These are phyloP conservation scores for Fusarium bulbicola DNA, from an alignment of 2,329 filamentous ascomycete species.

Conservation along the genomic window DNA sequence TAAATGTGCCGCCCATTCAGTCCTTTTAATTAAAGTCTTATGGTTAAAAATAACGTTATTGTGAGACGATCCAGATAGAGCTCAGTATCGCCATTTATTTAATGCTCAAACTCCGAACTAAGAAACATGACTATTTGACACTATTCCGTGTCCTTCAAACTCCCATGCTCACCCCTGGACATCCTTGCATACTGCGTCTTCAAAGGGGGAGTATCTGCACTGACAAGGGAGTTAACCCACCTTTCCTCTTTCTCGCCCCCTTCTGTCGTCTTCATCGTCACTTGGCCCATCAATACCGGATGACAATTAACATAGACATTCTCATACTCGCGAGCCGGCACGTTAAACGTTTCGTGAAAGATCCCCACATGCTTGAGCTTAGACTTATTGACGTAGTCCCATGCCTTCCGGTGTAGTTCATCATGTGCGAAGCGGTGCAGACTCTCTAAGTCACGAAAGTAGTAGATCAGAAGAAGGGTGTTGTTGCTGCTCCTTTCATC, in stretches of 20 bases:
- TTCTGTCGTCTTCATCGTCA: conserved; percentile 36
- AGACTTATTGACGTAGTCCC: conserved; percentile 59
- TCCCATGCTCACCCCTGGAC: conserved; percentile 38
- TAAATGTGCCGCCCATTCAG: background rate
- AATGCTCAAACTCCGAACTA: background rate
- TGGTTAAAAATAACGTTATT: background rate
- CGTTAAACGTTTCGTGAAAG: conserved; percentile 64
- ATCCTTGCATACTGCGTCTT: conserved; percentile 49
- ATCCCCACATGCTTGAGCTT: conserved; percentile 56
- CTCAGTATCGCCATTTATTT: background rate
- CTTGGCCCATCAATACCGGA: conserved; percentile 49
- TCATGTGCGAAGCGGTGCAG: conserved; percentile 63
- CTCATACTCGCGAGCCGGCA: conserved; percentile 58
- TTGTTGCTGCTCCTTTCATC: conserved; percentile 51
- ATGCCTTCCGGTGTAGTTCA: conserved; percentile 56
- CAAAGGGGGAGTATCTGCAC: conserved; percentile 43
- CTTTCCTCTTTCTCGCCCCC: conserved; percentile 28
- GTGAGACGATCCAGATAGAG: background rate
- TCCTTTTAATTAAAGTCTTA: background rate
- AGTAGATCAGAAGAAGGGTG: conserved; percentile 56
- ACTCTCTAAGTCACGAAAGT: conserved; percentile 60
- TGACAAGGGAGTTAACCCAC: conserved; percentile 50
- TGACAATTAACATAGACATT: conserved; percentile 58
- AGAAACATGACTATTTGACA: too few relatives aligned
- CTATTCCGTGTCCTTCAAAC: conserved; percentile 15